Percentiles rank a stretch among this genome's conserved stretches.
Conservation (phyloP, 257 asterid species). For the Salvia hispanica region DNA sequence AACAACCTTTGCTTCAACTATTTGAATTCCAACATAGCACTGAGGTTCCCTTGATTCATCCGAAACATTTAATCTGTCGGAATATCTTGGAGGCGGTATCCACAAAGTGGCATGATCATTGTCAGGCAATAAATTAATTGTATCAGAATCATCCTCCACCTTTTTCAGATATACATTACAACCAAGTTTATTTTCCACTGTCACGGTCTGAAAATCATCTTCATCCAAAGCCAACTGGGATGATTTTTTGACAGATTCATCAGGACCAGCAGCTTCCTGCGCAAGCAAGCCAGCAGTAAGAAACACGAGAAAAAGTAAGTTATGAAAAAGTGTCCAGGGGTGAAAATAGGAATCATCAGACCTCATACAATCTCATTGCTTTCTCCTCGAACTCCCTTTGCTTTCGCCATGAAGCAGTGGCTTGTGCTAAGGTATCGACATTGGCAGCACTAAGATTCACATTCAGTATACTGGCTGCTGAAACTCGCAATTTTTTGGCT, state of each 20-base stretch:
- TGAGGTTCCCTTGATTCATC: conserved; percentile 90
- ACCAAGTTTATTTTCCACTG: conserved; percentile 91
- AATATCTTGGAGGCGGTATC: conserved; percentile 93
- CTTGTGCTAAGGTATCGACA: conserved; percentile 72
- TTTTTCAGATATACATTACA: conserved; percentile 78
- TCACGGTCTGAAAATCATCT: conserved; percentile 80
- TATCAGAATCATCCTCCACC: conserved; percentile 55
- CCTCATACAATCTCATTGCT: conserved; percentile 76
- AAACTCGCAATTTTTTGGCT: conserved; percentile 81
- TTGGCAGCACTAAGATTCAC: conserved; percentile 87
- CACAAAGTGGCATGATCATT: conserved; percentile 60
- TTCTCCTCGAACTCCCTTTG: conserved; percentile 92
- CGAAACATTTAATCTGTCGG: conserved; percentile 83
- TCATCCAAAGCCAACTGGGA: conserved; percentile 79
- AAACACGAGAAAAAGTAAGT: conserved; percentile 24
- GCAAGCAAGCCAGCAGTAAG: conserved; percentile 32
- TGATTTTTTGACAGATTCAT: conserved; percentile 51
- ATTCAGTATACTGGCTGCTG: conserved; percentile 82
- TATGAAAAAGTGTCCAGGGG: conserved; percentile 15
- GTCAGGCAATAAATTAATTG: conserved; percentile 51
- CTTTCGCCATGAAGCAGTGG: conserved; percentile 82
- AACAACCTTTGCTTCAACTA: conserved; percentile 85
- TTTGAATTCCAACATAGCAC: conserved; percentile 78
- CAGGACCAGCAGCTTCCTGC: conserved; percentile 67
- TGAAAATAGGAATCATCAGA: conserved; percentile 28